Conservation (phyloP, 345 rosid species). For the Brassica incana region DNA sequence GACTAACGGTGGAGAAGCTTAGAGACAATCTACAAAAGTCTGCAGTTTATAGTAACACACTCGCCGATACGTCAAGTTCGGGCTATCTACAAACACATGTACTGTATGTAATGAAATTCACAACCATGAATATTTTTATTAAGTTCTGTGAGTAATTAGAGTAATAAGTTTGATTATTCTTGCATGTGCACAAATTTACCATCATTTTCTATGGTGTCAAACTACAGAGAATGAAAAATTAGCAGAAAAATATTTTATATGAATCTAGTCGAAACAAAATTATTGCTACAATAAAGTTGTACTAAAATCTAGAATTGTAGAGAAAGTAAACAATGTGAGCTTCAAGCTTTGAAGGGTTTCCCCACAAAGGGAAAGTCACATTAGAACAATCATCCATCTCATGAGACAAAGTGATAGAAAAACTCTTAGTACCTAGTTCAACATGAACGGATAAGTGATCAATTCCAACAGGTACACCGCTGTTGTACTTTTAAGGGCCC, state of each 20-base stretch:
- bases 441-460: no score
- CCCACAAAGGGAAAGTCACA: no score
- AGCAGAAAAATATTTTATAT: no score
- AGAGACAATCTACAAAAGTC: not conserved
- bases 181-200: not conserved
- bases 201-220: not conserved
- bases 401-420: no score
- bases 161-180: not conserved
- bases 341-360: not conserved
- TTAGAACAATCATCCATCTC: no score
- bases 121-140: not conserved
- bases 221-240: not conserved
- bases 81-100: no score
- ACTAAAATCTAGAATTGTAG: not conserved
- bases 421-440: no score
- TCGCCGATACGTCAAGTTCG: no score
- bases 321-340: not conserved
- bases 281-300: not conserved
- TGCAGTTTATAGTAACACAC: not conserved
- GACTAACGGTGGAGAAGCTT: not conserved
- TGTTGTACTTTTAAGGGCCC: no score
- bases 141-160: not conserved
- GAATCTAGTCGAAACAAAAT: not conserved
- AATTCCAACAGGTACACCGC: no score
- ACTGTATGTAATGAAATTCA: not conserved